phyloP scores from a whole-genome alignment of 352 stramenopile genomes.

The Globisporangium megalacanthum region DNA sequence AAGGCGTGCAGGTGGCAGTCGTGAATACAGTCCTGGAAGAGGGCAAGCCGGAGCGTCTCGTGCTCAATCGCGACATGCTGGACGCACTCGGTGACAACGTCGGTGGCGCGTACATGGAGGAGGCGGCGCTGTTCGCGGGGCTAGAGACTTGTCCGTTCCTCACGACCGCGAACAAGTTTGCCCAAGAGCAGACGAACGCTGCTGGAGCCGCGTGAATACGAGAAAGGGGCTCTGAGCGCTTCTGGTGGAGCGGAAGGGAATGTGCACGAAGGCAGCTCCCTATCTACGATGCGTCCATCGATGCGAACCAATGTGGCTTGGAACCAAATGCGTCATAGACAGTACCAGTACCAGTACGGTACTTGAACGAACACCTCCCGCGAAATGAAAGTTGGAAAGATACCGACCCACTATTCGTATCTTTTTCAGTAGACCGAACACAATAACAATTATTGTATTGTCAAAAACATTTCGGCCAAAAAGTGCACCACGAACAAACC shows the following conservation, averaged over 20 bases:
- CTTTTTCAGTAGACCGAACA: background rate
- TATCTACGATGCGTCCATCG: background rate
- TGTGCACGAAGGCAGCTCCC: background rate
- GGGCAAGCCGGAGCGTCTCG: background rate
- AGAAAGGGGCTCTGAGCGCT: background rate
- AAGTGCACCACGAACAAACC: too few species aligned
- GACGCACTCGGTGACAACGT: conserved; percentile 2
- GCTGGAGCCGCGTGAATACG: conserved; percentile 4
- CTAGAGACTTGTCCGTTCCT: conserved; percentile 10
- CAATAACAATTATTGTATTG: background rate
- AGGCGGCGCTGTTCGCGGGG: conserved; percentile 1
- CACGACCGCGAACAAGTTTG: conserved; percentile 5
- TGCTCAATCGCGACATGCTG: conserved; percentile 5
- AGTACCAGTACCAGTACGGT: too few species aligned
- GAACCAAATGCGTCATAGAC: too few species aligned
- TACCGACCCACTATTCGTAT: too few species aligned
- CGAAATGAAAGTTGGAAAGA: too few species aligned
- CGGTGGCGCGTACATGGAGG: conserved; percentile 7
- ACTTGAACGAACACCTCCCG: background rate
- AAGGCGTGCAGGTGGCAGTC: background rate
- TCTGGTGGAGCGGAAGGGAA: background rate
- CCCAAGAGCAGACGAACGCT: conserved; percentile 3
- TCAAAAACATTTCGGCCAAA: background rate
- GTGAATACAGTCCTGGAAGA: background rate
- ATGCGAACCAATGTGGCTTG: too few species aligned